A percentile compares a stretch with the other conserved stretches of the same genome.
Evolutionary conservation across 139 green algal species (phyloP).

Genomic region (Chlorella vulgaris): DNA sequence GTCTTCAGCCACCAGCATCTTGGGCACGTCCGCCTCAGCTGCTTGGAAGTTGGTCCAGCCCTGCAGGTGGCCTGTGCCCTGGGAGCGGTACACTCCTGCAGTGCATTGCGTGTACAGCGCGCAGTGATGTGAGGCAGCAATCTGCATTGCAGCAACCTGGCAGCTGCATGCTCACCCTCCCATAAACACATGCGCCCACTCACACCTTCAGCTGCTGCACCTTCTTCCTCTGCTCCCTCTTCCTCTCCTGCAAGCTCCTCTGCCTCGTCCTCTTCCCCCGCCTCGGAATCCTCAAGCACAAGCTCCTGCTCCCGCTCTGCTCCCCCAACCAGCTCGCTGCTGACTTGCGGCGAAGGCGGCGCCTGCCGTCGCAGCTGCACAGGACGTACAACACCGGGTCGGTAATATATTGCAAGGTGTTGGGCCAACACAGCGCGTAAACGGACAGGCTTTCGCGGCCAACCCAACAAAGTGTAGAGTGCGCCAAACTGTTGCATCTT

Average conservation of each 20-base stretch:
- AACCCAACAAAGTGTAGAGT: too few relatives aligned
- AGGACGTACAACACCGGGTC: too few relatives aligned
- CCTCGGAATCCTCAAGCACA: not conserved
- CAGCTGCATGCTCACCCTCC: too few relatives aligned
- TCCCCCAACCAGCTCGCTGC: not conserved
- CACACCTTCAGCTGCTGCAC: not conserved
- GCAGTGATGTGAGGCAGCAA: too few relatives aligned
- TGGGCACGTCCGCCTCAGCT: slow-evolving; percentile 5
- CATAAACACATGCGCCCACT: too few relatives aligned
- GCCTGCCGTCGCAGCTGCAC: too few relatives aligned
- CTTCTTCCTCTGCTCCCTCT: not conserved
- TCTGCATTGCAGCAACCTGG: too few relatives aligned
- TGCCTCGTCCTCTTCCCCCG: not conserved
- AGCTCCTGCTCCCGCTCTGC: not conserved
- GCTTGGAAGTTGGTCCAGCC: slow-evolving; percentile 26
- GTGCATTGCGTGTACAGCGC: not conserved
- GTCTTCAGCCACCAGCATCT: slow-evolving; percentile 20
- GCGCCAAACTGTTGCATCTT: too few relatives aligned
- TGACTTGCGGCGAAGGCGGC: not conserved
- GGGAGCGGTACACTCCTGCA: slow-evolving; percentile 7
- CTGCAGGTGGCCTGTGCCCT: slow-evolving; percentile 1
- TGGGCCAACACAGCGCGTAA: too few relatives aligned
- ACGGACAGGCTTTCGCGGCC: too few relatives aligned
- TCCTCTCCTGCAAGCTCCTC: not conserved
- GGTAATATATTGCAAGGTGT: too few relatives aligned